phyloP scores from a whole-genome alignment of 2,329 filamentous ascomycete genomes.

The Lecanosticta acicola region DNA sequence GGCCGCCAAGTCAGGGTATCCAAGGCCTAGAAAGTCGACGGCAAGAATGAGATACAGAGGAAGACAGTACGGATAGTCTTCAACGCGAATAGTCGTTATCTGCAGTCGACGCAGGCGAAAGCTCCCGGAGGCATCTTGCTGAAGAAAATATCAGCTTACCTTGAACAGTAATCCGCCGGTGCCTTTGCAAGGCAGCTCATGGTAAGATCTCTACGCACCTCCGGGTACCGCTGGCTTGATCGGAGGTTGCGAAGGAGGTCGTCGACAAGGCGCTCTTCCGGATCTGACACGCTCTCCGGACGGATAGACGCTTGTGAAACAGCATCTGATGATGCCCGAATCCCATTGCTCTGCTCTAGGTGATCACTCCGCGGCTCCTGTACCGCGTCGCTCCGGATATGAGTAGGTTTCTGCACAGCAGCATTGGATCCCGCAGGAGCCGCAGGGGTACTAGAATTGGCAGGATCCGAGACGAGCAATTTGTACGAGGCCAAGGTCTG shows the following conservation, averaged over 20 bases:
- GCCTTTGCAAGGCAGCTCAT: neutral
- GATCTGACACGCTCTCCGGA: too few species aligned
- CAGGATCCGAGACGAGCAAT: slow-evolving; percentile 11
- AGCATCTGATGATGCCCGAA: too few species aligned
- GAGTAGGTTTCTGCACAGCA: too few species aligned
- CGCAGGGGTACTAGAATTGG: neutral
- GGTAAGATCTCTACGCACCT: slow-evolving; percentile 18
- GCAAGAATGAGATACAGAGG: slow-evolving; percentile 53
- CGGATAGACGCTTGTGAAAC: too few species aligned
- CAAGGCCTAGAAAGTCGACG: slow-evolving; percentile 63
- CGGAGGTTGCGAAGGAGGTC: slow-evolving; percentile 9
- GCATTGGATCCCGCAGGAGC: neutral
- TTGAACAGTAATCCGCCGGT: neutral
- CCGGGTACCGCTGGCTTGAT: slow-evolving; percentile 13
- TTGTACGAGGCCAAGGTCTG: slow-evolving; percentile 29
- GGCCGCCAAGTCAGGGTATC: slow-evolving; percentile 82
- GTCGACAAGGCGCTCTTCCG: neutral
- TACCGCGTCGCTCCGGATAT: too few species aligned
- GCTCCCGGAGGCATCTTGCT: slow-evolving; percentile 6
- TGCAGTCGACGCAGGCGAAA: slow-evolving; percentile 9
- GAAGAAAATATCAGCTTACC: slow-evolving; percentile 16
- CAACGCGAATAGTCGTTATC: slow-evolving; percentile 9
- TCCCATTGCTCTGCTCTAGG: too few species aligned
- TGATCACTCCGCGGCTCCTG: too few species aligned
- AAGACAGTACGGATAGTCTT: slow-evolving; percentile 18